Percentiles rank a stretch among this genome's conserved stretches.
Conservation (phyloP, 1,284 basidiomycete species). For the Apiotrichum sp. region DNA sequence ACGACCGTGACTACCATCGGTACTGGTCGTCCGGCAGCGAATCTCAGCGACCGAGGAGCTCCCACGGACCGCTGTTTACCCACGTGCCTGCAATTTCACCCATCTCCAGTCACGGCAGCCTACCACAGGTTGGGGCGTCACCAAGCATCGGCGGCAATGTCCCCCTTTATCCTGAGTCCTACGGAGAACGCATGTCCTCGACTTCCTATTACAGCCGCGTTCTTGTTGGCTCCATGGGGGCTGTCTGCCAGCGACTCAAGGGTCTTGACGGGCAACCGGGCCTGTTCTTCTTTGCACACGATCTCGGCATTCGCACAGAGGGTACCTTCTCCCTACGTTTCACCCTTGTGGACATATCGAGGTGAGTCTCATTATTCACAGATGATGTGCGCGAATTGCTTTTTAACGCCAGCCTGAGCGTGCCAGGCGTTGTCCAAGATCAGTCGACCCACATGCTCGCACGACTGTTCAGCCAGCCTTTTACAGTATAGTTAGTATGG, state of each 20-base stretch:
- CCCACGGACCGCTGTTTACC: conserved; percentile 6
- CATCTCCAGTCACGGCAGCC: not conserved
- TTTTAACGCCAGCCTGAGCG: conserved; percentile 5
- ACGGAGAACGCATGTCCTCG: conserved; percentile 43
- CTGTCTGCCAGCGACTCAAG: conserved; percentile 71
- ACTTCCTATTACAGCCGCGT: conserved; percentile 72
- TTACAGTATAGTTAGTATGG: conserved; percentile 62
- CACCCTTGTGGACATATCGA: conserved; percentile 31
- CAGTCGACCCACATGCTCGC: conserved; percentile 60
- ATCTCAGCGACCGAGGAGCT: not conserved
- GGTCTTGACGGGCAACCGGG: conserved; percentile 77
- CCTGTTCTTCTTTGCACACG: conserved; percentile 81
- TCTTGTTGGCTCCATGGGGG: conserved; percentile 75
- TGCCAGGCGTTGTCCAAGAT: conserved; percentile 13
- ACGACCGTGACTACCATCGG: conserved; percentile 4
- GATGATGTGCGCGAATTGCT: too few relatives aligned
- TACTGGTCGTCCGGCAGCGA: conserved; percentile 11
- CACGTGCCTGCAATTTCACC: conserved; percentile 6
- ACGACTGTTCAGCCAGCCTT: conserved; percentile 75
- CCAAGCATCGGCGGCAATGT: not conserved
- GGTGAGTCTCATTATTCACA: conserved; percentile 19
- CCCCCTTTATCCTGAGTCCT: conserved; percentile 9
- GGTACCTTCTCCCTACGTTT: conserved; percentile 51
- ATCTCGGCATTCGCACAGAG: conserved; percentile 79
- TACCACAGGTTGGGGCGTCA: conserved; percentile 6